Percentiles rank a stretch among this genome's conserved stretches.
phyloP scores from a whole-genome alignment of 75 land plant species.

The Ceratopteris richardii region DNA sequence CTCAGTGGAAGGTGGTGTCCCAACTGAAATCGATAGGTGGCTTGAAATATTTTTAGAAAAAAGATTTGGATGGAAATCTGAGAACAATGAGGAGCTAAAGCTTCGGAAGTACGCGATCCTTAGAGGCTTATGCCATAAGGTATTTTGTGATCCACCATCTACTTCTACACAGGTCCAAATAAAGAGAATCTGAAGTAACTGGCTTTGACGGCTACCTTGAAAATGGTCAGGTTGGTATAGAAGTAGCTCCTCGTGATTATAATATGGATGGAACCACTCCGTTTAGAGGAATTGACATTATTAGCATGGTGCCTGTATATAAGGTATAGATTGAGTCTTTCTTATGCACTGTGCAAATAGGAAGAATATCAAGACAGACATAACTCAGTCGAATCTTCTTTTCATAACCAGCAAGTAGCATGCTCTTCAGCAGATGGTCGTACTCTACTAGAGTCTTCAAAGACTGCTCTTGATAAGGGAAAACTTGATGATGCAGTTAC shows the following conservation, averaged over 20 bases:
- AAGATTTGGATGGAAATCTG: slow-evolving; percentile 77
- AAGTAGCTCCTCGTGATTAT: slow-evolving; percentile 87
- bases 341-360: background rate
- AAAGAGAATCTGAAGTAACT: too few species aligned
- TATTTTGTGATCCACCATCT: too few species aligned
- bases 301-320: slow-evolving; percentile 92
- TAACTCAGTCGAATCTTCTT: background rate
- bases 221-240: slow-evolving; percentile 70
- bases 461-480: slow-evolving; percentile 91
- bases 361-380: background rate
- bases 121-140: slow-evolving; percentile 95
- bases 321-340: slow-evolving; percentile 40
- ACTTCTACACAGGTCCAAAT: too few species aligned
- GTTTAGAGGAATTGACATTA: slow-evolving; percentile 67
- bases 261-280: slow-evolving; percentile 68
- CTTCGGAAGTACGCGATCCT: slow-evolving; percentile 81
- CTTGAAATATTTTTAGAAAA: slow-evolving; percentile 55
- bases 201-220: too few species aligned
- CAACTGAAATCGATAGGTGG: slow-evolving; percentile 41
- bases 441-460: slow-evolving; percentile 89
- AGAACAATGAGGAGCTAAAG: slow-evolving; percentile 31
- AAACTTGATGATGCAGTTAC: slow-evolving; percentile 96
- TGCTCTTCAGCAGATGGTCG: slow-evolving; percentile 99
- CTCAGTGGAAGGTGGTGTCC: slow-evolving; percentile 20
- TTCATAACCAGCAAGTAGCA: slow-evolving; percentile 72